Percentiles rank a stretch among this genome's conserved stretches.
These are phyloP conservation scores for baker's yeast (Saccharomyces cerevisiae) DNA, from an alignment of 805 yeast species.

Conservation along the genomic window DNA sequence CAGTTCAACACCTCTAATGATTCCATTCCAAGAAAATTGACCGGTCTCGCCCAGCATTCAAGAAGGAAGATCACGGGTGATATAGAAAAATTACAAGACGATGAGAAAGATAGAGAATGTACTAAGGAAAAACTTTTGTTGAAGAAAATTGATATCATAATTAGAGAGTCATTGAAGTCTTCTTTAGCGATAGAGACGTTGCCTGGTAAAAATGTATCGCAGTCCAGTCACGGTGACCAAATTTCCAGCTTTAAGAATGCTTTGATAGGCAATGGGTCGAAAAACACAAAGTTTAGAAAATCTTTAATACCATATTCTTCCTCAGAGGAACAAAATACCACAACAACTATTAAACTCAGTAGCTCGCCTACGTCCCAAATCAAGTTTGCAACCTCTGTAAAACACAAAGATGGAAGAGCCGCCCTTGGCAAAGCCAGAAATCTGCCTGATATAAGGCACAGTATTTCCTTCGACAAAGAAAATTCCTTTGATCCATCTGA, in stretches of 20 bases:
- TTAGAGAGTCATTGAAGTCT: neutral
- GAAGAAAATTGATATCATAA: neutral
- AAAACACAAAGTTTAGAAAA: neutral
- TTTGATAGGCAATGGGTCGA: neutral
- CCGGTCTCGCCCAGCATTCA: neutral
- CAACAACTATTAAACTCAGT: constrained; percentile 1
- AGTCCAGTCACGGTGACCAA: neutral
- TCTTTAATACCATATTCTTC: neutral
- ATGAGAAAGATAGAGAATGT: neutral
- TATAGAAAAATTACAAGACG: neutral
- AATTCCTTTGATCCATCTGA: constrained; percentile 1
- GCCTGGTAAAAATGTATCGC: neutral
- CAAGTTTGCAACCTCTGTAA: constrained; percentile 21
- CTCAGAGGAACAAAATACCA: neutral
- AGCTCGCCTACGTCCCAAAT: constrained; percentile 10
- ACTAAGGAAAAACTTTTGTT: neutral
- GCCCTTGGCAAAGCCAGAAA: constrained; percentile 12
- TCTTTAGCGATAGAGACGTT: neutral
- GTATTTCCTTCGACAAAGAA: neutral
- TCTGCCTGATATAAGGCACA: neutral
- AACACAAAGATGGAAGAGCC: constrained; percentile 17
- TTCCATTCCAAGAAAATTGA: neutral
- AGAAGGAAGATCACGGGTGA: neutral
- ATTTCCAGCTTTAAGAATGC: neutral
- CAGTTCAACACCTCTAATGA: neutral